These are phyloP conservation scores for Phialophora chinensis DNA, from an alignment of 2,329 filamentous ascomycete genomes.

Conservation along the genomic window DNA sequence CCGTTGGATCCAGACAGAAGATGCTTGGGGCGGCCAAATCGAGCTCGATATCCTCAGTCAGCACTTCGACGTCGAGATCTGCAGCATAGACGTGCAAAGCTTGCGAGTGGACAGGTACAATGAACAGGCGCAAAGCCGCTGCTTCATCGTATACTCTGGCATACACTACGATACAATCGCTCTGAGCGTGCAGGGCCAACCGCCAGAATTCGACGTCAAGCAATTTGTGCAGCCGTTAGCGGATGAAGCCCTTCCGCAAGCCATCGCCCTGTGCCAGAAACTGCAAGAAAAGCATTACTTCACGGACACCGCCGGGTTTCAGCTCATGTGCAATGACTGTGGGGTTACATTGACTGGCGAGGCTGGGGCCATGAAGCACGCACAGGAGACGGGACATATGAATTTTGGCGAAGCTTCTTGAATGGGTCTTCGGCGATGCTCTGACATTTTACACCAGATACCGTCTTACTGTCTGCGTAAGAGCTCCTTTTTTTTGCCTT, in stretches of 20 bases:
- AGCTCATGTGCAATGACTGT: conserved; percentile 74
- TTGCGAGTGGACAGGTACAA: conserved; percentile 76
- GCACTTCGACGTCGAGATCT: conserved; percentile 84
- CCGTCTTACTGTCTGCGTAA: neutral
- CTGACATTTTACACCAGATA: neutral
- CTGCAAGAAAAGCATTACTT: conserved; percentile 79
- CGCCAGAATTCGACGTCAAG: conserved; percentile 78
- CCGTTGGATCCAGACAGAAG: conserved; percentile 76
- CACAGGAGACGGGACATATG: conserved; percentile 54
- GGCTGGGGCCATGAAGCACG: conserved; percentile 55
- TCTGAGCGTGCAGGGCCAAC: conserved; percentile 68
- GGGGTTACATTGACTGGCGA: conserved; percentile 53
- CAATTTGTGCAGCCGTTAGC: conserved; percentile 68
- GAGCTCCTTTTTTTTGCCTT: neutral
- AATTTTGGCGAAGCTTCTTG: conserved; percentile 55
- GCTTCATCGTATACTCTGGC: conserved; percentile 79
- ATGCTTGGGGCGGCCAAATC: conserved; percentile 90
- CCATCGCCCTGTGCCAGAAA: conserved; percentile 68
- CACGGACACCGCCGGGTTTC: conserved; percentile 83
- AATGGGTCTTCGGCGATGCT: neutral
- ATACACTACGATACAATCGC: conserved; percentile 94
- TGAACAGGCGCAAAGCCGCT: conserved; percentile 70
- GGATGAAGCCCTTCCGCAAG: conserved; percentile 60
- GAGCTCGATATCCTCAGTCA: conserved; percentile 85
- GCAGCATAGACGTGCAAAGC: conserved; percentile 78